Conservation (phyloP, 176 grass and related monocot species). For the Phoenix roebelenii region DNA sequence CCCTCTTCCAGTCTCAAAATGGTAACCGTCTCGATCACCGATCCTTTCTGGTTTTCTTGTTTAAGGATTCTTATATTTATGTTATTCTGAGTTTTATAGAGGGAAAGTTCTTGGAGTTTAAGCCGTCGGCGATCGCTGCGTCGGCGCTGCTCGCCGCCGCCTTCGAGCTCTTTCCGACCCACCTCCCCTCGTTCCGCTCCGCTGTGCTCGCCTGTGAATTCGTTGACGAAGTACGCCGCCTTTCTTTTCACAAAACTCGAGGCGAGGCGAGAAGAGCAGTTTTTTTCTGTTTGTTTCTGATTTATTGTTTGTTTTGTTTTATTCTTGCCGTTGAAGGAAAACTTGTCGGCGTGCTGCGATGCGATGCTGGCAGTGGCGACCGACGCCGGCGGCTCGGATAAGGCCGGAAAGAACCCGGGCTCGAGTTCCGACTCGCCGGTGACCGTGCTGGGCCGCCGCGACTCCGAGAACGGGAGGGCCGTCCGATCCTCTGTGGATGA, state of each 20-base stretch:
- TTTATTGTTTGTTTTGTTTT: too few species aligned
- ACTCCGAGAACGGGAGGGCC: neutral
- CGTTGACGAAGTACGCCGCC: slow-evolving; percentile 61
- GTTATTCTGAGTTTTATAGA: slow-evolving; percentile 23
- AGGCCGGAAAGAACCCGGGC: neutral
- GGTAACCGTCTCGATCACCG: slow-evolving; percentile 32
- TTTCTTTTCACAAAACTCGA: too few species aligned
- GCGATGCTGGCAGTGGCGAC: neutral
- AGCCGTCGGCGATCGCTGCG: slow-evolving; percentile 51
- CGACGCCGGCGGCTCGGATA: neutral
- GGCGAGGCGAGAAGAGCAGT: too few species aligned
- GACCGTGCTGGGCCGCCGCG: neutral
- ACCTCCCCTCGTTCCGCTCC: slow-evolving; percentile 47
- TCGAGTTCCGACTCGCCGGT: neutral
- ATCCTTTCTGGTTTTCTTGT: neutral
- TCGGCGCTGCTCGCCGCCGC: slow-evolving; percentile 55
- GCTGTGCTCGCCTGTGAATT: slow-evolving; percentile 43
- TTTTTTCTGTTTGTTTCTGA: too few species aligned
- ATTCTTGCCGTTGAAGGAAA: neutral
- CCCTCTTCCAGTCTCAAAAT: slow-evolving; percentile 41
- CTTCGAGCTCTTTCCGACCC: slow-evolving; percentile 42
- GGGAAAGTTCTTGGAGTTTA: slow-evolving; percentile 68
- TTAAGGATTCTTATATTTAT: neutral
- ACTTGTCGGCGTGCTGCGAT: neutral
- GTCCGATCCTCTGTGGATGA: neutral